Conservation (phyloP, 345 rosid genomes). For the Pugionium cornutum region DNA sequence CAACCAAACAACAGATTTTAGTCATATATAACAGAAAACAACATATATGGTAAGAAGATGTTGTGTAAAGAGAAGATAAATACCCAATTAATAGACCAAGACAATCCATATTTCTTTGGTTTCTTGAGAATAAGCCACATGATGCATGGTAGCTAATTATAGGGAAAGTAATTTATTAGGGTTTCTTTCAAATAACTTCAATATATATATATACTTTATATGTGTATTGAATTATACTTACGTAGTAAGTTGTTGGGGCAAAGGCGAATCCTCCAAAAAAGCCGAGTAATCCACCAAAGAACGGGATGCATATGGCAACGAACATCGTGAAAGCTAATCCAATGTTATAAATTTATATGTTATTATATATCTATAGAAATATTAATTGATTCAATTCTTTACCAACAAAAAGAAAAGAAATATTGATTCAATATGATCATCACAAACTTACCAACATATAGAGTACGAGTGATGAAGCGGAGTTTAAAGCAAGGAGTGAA, state of each 20-base stretch:
- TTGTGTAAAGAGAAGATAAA: conserved; percentile 34
- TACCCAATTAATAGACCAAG: conserved; percentile 81
- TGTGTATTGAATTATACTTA: conserved; percentile 33
- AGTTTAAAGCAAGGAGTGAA: conserved; percentile 55
- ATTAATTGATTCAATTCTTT: background rate
- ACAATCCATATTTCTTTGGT: conserved; percentile 62
- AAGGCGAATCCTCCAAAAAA: conserved; percentile 91
- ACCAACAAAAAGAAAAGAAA: background rate
- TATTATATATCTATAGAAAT: background rate
- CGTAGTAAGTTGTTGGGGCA: conserved; percentile 78
- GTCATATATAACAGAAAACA: background rate
- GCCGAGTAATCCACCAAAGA: conserved; percentile 76
- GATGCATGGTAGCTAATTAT: conserved; percentile 67
- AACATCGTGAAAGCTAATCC: conserved; percentile 68
- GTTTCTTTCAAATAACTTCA: background rate
- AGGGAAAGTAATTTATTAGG: background rate
- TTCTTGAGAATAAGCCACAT: conserved; percentile 71
- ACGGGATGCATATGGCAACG: conserved; percentile 61
- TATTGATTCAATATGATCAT: too few relatives aligned
- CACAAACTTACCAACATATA: conserved; percentile 64
- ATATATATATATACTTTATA: background rate
- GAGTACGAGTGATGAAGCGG: conserved; percentile 60
- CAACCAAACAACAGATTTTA: background rate
- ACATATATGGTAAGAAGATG: background rate
- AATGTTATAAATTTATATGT: conserved; percentile 13